Evolutionary conservation across 176 grass and related monocot genomes (phyloP), one percentile per base, ranked within the genome.

Genomic region (Rhynchospora breviuscula): DNA sequence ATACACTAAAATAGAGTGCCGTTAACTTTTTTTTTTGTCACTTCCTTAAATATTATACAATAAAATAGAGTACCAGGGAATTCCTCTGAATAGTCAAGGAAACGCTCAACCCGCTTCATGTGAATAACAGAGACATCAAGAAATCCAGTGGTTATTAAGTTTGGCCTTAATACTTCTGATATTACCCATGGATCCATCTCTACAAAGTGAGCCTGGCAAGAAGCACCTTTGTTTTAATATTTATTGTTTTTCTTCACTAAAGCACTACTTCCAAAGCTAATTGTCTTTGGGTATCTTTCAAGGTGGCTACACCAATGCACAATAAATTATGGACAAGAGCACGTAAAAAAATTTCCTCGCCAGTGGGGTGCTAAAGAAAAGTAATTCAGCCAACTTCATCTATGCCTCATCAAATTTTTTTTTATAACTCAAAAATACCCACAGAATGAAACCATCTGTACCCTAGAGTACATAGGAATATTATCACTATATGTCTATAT

Each of bases 101-200:
- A 99, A 64, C 78, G 93, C 78, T 99, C 91, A 7, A 99, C 96
- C 62, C 83, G 89, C 75, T 90, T 72, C 79, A 91, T 90, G 80
- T 99, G 96, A 86, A 99, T 90, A 67, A 87, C 89, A 31, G 96
- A 99, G 15, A 72, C 65, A 88, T 93, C 89, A 86, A 88, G 79
- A 89, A 99, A 99, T 88, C 93, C 96, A 81, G 93, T 98, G 82
- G 84, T 85, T 79, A 87, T 71, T 83, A 98, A 89, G 90, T 95
- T 98, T 44, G 92, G 96, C 70, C 78, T 85, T 57, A 95, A 85
- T 23, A 98, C 91, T 67, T 93, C 89, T 56, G 89, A 95, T 79
- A 95, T 85, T 80, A 98, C 91, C 93, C 92, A 95, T 83, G 93
- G 91, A 81, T 98, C 91, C 93, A 95, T 88, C 88, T 98, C 96